Evolutionary conservation across 768 basidiomycete species (phyloP), one percentile per base, ranked within the genome.

Genomic region (Dentipellis sp.): DNA sequence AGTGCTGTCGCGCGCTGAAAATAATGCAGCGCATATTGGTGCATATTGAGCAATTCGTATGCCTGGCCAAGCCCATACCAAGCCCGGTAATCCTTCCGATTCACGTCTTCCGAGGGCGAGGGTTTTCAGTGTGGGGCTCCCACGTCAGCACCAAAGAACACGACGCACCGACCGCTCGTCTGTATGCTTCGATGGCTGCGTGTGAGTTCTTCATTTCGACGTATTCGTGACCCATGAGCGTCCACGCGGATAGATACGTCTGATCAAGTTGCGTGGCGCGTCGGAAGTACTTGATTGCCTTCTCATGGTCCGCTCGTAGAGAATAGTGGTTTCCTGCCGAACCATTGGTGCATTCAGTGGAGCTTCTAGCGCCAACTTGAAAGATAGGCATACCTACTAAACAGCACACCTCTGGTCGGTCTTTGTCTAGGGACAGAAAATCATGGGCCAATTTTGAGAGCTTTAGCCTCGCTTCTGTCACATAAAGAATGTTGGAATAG

Each of bases 1-100:
- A 98, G 75, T 17, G 94, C 89, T 23, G 94, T 94, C 3, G 97
- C 94, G 64, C 91, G 84, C 66, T 97, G 94, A 67, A 94, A 98
- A 71, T 98, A 99, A 69, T 95, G 84, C 29, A 98, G 75, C 5
- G 95, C 88, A 72, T 98, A 98, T 66, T 91, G 86, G 59, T 92
- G 92, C 94, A 98, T 98, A 66, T 88, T 94, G 53, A 98, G 73
- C 21, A 99, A 77, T 65, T 98, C 95, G 67, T 98, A 99, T 11
- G 95, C 93, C 68, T 99, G 97, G 3, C 95, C 97, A 53, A 99
- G 83, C 37, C 97, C 97, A 70, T 94, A 97, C 97, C 97, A 99
- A 6, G 94, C 95, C 56, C 95, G 74, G 66, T 97, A 97, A 71
- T 99, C 97, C 67, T 97, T 97, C 54, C 91, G 81, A 65, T 95